These are phyloP conservation scores for Leccinum subfulvum DNA, from an alignment of 1,284 basidiomycete species.

Conservation along the genomic window DNA sequence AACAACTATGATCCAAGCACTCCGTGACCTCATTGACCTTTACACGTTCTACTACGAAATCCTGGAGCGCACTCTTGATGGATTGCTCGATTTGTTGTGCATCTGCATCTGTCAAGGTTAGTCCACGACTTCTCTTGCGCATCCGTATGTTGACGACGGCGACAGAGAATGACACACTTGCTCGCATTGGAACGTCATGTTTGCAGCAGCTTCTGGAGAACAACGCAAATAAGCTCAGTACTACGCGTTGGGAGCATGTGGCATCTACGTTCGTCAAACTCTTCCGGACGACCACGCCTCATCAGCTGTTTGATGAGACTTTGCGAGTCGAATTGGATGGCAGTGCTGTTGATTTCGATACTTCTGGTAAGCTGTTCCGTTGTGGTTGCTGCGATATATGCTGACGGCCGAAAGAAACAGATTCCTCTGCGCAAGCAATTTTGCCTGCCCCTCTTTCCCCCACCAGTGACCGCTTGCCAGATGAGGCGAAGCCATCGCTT, in stretches of 20 bases:
- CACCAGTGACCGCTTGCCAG: slow-evolving; percentile 49
- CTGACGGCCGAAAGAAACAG: slow-evolving; percentile 29
- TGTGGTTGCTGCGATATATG: neutral
- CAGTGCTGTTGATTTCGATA: slow-evolving; percentile 53
- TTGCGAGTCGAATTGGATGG: slow-evolving; percentile 79
- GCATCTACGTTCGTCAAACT: slow-evolving; percentile 93
- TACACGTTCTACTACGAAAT: slow-evolving; percentile 97
- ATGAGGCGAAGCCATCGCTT: slow-evolving; percentile 51
- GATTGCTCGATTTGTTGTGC: slow-evolving; percentile 88
- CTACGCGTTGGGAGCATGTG: slow-evolving; percentile 88
- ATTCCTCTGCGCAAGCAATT: slow-evolving; percentile 66
- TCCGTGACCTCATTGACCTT: slow-evolving; percentile 93
- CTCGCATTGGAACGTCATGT: slow-evolving; percentile 97
- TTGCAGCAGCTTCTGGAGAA: slow-evolving; percentile 94
- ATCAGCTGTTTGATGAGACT: slow-evolving; percentile 93
- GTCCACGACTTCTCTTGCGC: slow-evolving; percentile 18
- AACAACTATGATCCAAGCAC: slow-evolving; percentile 98
- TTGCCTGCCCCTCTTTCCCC: slow-evolving; percentile 80
- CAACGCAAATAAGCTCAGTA: slow-evolving; percentile 87
- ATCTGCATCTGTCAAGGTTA: slow-evolving; percentile 98
- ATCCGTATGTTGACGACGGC: slow-evolving; percentile 7
- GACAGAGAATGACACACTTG: slow-evolving; percentile 95
- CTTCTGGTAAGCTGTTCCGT: slow-evolving; percentile 40
- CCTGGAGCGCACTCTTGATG: slow-evolving; percentile 87
- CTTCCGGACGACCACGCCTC: slow-evolving; percentile 96